Evolutionary conservation across 139 green algal species (phyloP).

Genomic region (Chlamydomonas schloesseri): DNA sequence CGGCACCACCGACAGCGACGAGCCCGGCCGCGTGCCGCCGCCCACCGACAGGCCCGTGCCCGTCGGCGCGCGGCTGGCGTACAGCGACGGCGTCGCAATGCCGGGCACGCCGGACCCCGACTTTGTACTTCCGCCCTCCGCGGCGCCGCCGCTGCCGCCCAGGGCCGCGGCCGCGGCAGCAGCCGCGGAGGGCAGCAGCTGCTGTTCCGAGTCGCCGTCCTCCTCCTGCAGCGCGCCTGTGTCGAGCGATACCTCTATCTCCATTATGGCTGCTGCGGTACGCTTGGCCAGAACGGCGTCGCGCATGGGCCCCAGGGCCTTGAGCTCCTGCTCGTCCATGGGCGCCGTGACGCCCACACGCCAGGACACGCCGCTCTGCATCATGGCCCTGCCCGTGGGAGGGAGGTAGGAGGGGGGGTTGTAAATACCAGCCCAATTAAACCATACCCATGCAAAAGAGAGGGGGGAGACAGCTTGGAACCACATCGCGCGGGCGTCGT

Average conservation of each 20-base stretch:
- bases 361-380: slow-evolving; percentile 41
- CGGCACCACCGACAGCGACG: too few species aligned
- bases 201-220: neutral
- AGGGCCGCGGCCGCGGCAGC: neutral
- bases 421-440: too few species aligned
- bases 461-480: too few species aligned
- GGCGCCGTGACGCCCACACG: slow-evolving; percentile 43
- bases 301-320: slow-evolving; percentile 37
- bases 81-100: too few species aligned
- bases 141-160: neutral
- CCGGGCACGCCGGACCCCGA: too few species aligned
- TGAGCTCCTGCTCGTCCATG: slow-evolving; percentile 33
- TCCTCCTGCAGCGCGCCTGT: neutral
- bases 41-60: too few species aligned
- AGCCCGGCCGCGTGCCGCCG: too few species aligned
- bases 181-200: neutral
- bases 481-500: too few species aligned
- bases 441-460: too few species aligned
- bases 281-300: slow-evolving; percentile 24
- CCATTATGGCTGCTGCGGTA: slow-evolving; percentile 27
- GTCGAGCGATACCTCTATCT: slow-evolving; percentile 41
- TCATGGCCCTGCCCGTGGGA: slow-evolving; percentile 4
- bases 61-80: too few species aligned
- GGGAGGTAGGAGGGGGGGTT: too few species aligned
- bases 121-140: too few species aligned